phyloP scores from a whole-genome alignment of 2,329 filamentous ascomycete species.

The Alternaria sp. region DNA sequence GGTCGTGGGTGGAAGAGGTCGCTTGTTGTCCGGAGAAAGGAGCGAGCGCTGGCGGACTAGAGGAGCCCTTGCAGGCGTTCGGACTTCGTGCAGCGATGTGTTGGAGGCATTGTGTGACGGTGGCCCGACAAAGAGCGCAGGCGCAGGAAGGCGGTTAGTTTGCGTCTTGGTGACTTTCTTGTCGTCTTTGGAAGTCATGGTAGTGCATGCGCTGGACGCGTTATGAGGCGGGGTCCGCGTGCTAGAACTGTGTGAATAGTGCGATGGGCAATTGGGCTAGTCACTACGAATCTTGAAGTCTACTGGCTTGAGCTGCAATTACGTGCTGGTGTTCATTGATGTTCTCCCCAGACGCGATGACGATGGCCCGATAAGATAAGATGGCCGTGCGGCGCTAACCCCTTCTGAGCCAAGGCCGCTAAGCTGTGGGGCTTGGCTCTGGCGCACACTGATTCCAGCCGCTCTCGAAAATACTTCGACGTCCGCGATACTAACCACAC shows the following conservation, averaged over 20 bases:
- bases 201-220: background rate
- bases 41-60: slow-evolving; percentile 49
- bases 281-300: background rate
- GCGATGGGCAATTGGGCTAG: background rate
- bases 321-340: background rate
- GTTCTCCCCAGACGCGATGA: slow-evolving; percentile 11
- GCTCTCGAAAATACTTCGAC: slow-evolving; percentile 22
- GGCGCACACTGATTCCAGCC: slow-evolving; percentile 6
- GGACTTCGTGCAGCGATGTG: slow-evolving; percentile 51
- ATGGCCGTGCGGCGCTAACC: slow-evolving; percentile 8
- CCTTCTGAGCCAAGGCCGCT: background rate
- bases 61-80: slow-evolving; percentile 40
- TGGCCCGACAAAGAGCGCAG: slow-evolving; percentile 78
- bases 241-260: background rate
- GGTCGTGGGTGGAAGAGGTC: slow-evolving; percentile 36
- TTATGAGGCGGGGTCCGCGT: background rate
- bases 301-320: background rate
- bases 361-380: slow-evolving; percentile 30
- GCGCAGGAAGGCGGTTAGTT: slow-evolving; percentile 66
- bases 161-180: slow-evolving; percentile 34
- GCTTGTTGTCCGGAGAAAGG: slow-evolving; percentile 41
- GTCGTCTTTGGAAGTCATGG: slow-evolving; percentile 26
- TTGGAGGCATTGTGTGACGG: slow-evolving; percentile 76
- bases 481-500: slow-evolving; percentile 40
- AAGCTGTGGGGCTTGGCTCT: slow-evolving; percentile 6